Base-by-base conservation (phyloP, 805 yeast genomes). In the Kodamaea kakaduensis region DNA sequence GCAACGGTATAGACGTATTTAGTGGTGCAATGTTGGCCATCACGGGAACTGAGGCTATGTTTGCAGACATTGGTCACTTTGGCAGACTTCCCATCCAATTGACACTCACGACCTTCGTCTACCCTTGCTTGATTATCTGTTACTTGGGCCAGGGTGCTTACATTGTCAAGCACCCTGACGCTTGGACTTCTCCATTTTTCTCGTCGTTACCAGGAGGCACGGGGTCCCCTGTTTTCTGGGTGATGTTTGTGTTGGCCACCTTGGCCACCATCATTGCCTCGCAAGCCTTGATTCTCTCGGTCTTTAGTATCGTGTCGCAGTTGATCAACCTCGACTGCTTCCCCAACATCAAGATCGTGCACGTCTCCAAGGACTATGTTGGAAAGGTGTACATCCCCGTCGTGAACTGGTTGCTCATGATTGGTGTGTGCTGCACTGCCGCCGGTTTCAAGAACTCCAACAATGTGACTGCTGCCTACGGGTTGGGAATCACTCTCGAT, bases 21-120 rank as follows among this genome's bases (percentile, higher is more conserved):
- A 67, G 74, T 8, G 69, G 74, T 3, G 72, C 74, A 3, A 67
- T 77, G 72, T 66, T 77, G 28, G 59, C 77, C 1, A 54, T 77
- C 17, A 76, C 84, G 0, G 83, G 83, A 20, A 61, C 73, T 3
- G 83, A 77, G 43, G 81, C 82, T 5, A 71, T 77, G 77, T 78
- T 77, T 56, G 79, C 81, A 2, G 82, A 77, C 52, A 61, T 76
- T 33, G 77, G 81, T 3, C 79, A 73, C 47, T 73, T 76, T 46
- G 75, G 78, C 3, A 59, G 61, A 17, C 43, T 59, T 4, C 71
- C 81, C 1, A 61, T 75, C 30, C 77, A 74, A 42, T 34, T 76
- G 8, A 64, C 80, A 6, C 51, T 75, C 28, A 38, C 65, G 2
- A 41, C 45, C 3, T 59, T 73, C 38, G 78, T 74, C n/a, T 76